Evolutionary conservation across 208 protist species (phyloP), one percentile per base, ranked within the genome.

Genomic region (Crithidia brevicula): DNA sequence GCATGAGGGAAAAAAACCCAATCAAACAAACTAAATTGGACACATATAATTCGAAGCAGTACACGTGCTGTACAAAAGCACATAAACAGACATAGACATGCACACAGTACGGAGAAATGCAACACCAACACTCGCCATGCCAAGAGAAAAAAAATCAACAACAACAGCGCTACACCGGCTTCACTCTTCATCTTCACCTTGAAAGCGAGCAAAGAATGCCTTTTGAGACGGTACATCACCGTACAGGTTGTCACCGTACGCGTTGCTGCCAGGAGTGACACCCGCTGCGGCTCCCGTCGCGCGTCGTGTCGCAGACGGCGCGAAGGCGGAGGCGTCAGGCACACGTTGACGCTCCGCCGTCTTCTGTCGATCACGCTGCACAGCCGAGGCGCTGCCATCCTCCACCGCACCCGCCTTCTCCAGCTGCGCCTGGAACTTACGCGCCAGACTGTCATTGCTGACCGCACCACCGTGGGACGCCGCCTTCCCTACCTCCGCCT

Each of bases 141-240:
- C 30, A 50, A 70, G 54, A 40, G 50, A 33, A 40, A 1, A 40
- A 13, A 1, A 13, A 0, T 16, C 47, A 11, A 18, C 23, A 2
- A 47, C 33, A 60, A 28, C 28, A 22, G 31, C 4, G 23, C 0
- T 33, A 43, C 30, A 18, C 11, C 25, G 4, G 18, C 18, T 27
- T 31, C 38, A 27, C 7, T 49, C 34, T 16, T 65, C 33, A 4
- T 54, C 60, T 10, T 70, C 62, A 9, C 47, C 43, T 30, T 58
- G 51, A 20, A 74, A 74, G 23, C 59, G 68, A 15, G 40, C 45
- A 42, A 74, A 74, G 52, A 67, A 58, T 10, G 56, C 68, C 8
- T 67, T 36, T 45, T 74, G 50, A 33, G 68, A 56, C 18, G 60
- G 60, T 11, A 50, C 33, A 4, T 57, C 27, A 10, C 42, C 59